Evolutionary conservation across 202 grass and related monocot species (phyloP).

Genomic region (Bolboschoenoplectus hybrid): DNA sequence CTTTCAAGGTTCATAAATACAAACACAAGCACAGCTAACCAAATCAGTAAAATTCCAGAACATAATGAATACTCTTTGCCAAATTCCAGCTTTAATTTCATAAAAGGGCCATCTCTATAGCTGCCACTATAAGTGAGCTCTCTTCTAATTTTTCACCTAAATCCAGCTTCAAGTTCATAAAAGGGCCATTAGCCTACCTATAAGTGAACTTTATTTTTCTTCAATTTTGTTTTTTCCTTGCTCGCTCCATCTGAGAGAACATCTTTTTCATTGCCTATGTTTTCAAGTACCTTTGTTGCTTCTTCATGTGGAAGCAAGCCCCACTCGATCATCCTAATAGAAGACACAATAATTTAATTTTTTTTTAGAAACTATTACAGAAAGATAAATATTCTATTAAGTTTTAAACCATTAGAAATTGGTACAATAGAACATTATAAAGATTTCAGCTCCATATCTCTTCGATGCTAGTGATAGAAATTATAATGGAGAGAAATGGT

Average conservation of each 20-base stretch:
- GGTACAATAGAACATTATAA: neutral
- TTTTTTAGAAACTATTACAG: neutral
- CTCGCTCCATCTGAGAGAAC: neutral
- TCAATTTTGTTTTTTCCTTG: constrained; percentile 20
- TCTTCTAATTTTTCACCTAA: neutral
- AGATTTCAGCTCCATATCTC: neutral
- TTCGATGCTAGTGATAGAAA: neutral
- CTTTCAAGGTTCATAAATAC: neutral
- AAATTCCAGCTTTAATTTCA: neutral
- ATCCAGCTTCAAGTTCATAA: neutral
- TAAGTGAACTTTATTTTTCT: constrained; percentile 19
- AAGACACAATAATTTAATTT: neutral
- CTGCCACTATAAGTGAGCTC: neutral
- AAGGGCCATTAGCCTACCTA: constrained; percentile 1
- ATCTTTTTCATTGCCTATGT: neutral
- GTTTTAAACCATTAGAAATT: neutral
- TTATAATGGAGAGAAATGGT: neutral
- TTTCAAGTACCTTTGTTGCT: constrained; percentile 13
- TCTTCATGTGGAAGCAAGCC: constrained; percentile 31
- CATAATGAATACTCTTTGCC: neutral
- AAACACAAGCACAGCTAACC: constrained; percentile 10
- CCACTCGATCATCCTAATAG: constrained; percentile 41
- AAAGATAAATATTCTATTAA: neutral
- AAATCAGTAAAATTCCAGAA: neutral
- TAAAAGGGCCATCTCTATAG: neutral